Evolutionary conservation across 805 yeast genomes (phyloP).

Genomic region (Spathaspora girioi): DNA sequence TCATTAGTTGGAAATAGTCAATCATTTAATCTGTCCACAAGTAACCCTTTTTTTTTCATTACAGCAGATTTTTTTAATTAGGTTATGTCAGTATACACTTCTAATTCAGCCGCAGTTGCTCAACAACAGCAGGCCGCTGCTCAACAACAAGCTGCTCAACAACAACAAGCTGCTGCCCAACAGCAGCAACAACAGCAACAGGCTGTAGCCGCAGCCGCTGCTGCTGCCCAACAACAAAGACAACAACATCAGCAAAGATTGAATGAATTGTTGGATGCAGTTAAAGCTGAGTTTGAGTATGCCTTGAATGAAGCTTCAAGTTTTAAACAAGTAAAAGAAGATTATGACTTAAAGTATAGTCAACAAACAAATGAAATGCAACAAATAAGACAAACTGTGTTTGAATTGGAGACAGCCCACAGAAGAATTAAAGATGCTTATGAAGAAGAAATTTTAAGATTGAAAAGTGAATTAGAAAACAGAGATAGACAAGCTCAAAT

Average conservation of each 20-base stretch:
- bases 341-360: slow-evolving; percentile 81
- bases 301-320: slow-evolving; percentile 82
- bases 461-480: slow-evolving; percentile 81
- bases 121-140: slow-evolving; percentile 7
- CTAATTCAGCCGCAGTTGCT: slow-evolving; percentile 28
- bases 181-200: slow-evolving; percentile 25
- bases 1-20: background rate
- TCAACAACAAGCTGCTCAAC: slow-evolving; percentile 16
- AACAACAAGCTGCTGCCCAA: slow-evolving; percentile 22
- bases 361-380: slow-evolving; percentile 94
- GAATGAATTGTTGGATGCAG: slow-evolving; percentile 84
- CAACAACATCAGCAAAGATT: slow-evolving; percentile 46
- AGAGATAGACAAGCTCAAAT: slow-evolving; percentile 63
- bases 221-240: slow-evolving; percentile 20
- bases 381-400: slow-evolving; percentile 89
- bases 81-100: slow-evolving; percentile 32
- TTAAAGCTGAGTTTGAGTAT: slow-evolving; percentile 85
- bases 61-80: background rate
- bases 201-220: slow-evolving; percentile 11
- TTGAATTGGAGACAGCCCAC: slow-evolving; percentile 91
- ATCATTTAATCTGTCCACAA: background rate
- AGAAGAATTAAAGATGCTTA: slow-evolving; percentile 93
- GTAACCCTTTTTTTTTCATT: background rate
- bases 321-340: slow-evolving; percentile 87
- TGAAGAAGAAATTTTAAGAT: slow-evolving; percentile 84